Conservation (phyloP, 2,329 filamentous ascomycete species). For the Cladosporium austrohemisphaericum region DNA sequence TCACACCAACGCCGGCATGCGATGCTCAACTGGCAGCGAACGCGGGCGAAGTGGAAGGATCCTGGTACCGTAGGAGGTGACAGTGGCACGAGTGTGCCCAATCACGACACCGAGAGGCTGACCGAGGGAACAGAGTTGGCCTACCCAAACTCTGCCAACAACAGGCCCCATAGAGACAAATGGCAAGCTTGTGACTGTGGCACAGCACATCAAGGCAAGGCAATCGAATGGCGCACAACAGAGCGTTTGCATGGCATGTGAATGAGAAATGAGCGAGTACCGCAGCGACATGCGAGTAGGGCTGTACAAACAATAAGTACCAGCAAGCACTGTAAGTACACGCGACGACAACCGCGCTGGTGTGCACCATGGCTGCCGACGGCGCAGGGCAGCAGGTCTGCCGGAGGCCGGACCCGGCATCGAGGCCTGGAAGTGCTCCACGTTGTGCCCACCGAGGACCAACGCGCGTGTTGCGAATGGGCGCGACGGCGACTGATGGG, state of each 20-base stretch:
- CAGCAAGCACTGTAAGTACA: no score
- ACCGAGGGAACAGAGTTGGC: conserved; percentile 9
- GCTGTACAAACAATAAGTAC: no score
- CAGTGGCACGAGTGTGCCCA: conserved; percentile 3
- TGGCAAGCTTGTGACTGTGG: no score
- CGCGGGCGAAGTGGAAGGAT: no score
- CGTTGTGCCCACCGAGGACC: background rate
- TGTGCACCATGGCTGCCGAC: background rate
- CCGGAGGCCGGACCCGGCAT: no score
- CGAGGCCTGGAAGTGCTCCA: background rate
- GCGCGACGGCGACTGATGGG: no score
- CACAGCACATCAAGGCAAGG: conserved; percentile 6
- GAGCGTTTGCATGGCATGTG: background rate
- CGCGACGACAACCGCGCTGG: no score
- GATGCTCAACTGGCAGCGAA: background rate
- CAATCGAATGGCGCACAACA: background rate
- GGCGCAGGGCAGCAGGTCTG: background rate
- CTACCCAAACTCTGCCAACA: conserved; percentile 4
- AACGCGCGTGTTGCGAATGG: background rate
- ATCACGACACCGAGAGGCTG: background rate
- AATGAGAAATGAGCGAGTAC: background rate
- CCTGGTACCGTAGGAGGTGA: background rate
- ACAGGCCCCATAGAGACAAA: no score
- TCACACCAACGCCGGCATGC: background rate
- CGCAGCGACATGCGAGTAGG: background rate